Percentiles rank a stretch among this genome's conserved stretches.
Conservation (phyloP, 257 asterid genomes). For the Lantana camara region DNA sequence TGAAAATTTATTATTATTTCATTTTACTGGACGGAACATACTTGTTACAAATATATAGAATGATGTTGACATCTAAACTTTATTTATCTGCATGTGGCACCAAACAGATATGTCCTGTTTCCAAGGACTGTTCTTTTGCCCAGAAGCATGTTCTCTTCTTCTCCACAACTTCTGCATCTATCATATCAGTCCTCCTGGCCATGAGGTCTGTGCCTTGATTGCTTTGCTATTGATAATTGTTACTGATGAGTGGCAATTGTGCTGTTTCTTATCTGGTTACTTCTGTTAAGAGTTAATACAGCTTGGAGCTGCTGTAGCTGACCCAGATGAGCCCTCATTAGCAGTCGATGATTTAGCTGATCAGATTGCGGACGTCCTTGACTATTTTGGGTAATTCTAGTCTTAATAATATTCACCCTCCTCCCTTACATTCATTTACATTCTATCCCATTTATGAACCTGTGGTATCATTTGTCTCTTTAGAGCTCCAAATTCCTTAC, state of each 20-base stretch:
- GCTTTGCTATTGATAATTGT: constrained; percentile 2
- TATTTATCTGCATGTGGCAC: constrained; percentile 23
- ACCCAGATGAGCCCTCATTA: constrained; percentile 37
- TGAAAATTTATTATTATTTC: constrained; percentile 8
- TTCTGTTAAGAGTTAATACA: constrained; percentile 35
- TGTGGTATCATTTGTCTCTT: background rate
- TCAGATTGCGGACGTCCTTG: constrained; percentile 53
- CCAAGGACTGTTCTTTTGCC: constrained; percentile 48
- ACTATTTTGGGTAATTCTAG: constrained; percentile 45
- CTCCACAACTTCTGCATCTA: constrained; percentile 56
- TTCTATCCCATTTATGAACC: background rate
- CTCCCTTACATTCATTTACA: background rate
- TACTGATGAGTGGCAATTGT: background rate
- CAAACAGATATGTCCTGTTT: constrained; percentile 48
- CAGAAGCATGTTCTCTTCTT: constrained; percentile 49
- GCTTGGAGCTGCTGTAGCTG: constrained; percentile 49
- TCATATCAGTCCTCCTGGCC: constrained; percentile 52
- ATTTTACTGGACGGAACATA: constrained; percentile 18
- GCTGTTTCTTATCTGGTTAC: constrained; percentile 20
- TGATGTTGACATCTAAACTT: constrained; percentile 21
- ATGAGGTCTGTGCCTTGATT: constrained; percentile 42
- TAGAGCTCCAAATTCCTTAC: background rate
- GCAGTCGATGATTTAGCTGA: constrained; percentile 51
- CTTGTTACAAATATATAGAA: background rate
- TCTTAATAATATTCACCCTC: background rate